These are phyloP conservation scores for Colletotrichum viniferum DNA, from an alignment of 2,329 filamentous ascomycete species.

Conservation along the genomic window DNA sequence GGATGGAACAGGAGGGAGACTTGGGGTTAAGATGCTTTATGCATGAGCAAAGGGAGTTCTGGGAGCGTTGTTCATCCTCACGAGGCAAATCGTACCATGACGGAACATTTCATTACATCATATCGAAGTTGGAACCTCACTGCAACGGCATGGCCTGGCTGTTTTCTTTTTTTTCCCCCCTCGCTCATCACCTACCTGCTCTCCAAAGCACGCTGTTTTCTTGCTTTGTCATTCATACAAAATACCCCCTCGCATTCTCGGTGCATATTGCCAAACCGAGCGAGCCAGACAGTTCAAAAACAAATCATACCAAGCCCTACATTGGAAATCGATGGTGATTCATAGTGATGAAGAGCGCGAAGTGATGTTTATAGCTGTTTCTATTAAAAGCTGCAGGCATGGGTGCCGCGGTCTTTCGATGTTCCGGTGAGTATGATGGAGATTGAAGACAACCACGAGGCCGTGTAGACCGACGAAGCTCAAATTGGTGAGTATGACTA, in stretches of 20 bases:
- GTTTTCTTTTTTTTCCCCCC: neutral
- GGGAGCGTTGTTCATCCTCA: neutral
- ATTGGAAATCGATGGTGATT: neutral
- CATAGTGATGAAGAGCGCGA: neutral
- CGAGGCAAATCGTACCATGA: slow-evolving; percentile 3
- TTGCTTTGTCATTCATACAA: neutral
- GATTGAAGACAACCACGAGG: neutral
- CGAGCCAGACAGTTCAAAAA: neutral
- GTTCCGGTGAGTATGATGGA: neutral
- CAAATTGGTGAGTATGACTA: neutral
- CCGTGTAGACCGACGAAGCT: neutral
- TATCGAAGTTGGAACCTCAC: neutral
- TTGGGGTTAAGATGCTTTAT: neutral
- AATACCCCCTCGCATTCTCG: slow-evolving; percentile 1
- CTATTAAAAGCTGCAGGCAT: neutral
- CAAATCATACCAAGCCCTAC: neutral
- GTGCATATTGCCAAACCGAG: neutral
- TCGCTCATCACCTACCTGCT: neutral
- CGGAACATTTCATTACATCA: slow-evolving; percentile 3
- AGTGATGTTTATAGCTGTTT: neutral
- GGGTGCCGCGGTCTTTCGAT: neutral
- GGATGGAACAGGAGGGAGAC: neutral
- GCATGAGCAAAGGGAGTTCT: slow-evolving; percentile 1
- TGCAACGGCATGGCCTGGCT: neutral
- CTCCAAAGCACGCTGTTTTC: neutral